phyloP scores from a whole-genome alignment of 164 flowering plant genomes.

The Aristolochia californica region DNA sequence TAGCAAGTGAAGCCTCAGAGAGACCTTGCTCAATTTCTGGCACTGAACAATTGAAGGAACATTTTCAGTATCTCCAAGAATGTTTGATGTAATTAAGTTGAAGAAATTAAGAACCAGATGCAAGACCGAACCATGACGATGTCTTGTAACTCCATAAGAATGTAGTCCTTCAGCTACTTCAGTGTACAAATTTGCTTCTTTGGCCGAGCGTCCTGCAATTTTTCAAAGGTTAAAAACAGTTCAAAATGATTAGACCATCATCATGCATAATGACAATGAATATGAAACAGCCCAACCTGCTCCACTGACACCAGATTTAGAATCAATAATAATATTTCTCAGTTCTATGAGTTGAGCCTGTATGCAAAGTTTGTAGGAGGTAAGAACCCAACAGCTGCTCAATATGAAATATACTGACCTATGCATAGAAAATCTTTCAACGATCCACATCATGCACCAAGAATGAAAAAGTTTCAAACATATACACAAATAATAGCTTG shows the following conservation, averaged over 20 bases:
- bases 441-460: too few relatives aligned
- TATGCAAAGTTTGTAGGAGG: slow-evolving; percentile 3
- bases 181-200: slow-evolving; percentile 79
- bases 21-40: slow-evolving; percentile 99
- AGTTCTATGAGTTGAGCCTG: slow-evolving; percentile 71
- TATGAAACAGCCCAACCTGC: slow-evolving; percentile 52
- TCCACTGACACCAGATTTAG: slow-evolving; percentile 99
- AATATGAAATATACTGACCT: too few relatives aligned
- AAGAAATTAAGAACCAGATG: not conserved
- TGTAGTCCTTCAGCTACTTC: slow-evolving; percentile 94
- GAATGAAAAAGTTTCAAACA: too few relatives aligned
- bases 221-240: not conserved
- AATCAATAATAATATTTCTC: slow-evolving; percentile 66
- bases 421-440: too few relatives aligned
- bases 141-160: slow-evolving; percentile 81
- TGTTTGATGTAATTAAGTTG: not conserved
- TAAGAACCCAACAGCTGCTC: not conserved
- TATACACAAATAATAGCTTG: too few relatives aligned
- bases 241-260: too few relatives aligned
- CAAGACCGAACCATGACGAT: slow-evolving; percentile 77
- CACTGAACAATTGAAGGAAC: slow-evolving; percentile 34
- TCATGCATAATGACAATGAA: too few relatives aligned
- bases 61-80: not conserved
- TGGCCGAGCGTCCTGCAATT: slow-evolving; percentile 83
- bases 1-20: slow-evolving; percentile 60